These are phyloP conservation scores for Chenopodium quinoa DNA, from an alignment of 148 eudicot species.

Conservation along the genomic window DNA sequence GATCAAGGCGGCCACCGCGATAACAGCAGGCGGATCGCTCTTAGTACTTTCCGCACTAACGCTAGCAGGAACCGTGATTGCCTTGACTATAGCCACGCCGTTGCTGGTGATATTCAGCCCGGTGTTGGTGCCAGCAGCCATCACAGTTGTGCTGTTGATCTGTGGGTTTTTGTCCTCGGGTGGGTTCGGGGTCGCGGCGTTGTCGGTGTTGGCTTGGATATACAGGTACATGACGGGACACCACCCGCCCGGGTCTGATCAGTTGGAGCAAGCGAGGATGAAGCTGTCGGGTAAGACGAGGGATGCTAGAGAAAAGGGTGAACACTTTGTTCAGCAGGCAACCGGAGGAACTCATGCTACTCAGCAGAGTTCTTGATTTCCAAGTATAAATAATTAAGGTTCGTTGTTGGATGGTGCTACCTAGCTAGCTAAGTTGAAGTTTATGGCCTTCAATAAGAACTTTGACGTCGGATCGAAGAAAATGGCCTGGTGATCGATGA, in stretches of 20 bases:
- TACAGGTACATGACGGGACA: conserved; percentile 58
- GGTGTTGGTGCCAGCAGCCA: conserved; percentile 56
- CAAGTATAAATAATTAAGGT: no score
- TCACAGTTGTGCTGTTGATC: conserved; percentile 34
- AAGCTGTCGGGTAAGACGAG: conserved; percentile 48
- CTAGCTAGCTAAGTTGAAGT: no score
- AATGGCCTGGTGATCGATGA: no score
- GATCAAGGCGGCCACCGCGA: conserved; percentile 48
- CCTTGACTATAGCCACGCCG: conserved; percentile 48
- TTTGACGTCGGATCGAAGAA: neutral
- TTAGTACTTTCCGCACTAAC: conserved; percentile 43
- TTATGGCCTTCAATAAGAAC: neutral
- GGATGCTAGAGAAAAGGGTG: conserved; percentile 59
- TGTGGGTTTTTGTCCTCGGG: conserved; percentile 58
- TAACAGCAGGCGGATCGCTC: conserved; percentile 52
- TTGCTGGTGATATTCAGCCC: conserved; percentile 60
- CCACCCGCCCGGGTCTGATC: conserved; percentile 52
- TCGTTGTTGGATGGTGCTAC: no score
- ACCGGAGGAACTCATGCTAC: neutral
- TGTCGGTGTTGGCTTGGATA: conserved; percentile 61
- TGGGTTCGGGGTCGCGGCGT: conserved; percentile 57
- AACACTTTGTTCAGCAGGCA: conserved; percentile 31
- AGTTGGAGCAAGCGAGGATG: conserved; percentile 43
- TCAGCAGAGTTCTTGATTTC: neutral
- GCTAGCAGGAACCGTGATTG: conserved; percentile 47